Evolutionary conservation across 768 basidiomycete genomes (phyloP).

Genomic region (Termitomyces sp.): DNA sequence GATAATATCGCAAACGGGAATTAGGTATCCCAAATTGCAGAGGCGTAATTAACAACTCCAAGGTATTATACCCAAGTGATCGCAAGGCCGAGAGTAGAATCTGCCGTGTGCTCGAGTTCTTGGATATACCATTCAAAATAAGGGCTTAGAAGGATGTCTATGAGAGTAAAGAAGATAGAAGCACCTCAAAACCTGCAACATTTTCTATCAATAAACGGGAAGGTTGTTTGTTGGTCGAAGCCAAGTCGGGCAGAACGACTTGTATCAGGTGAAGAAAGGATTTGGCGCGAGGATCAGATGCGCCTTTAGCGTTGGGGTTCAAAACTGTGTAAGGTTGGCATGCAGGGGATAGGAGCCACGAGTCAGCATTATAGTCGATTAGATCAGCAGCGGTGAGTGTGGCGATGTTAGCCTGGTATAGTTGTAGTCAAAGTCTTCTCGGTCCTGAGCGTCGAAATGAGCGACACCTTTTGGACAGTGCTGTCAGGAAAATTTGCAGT

Average conservation of each 20-base stretch:
- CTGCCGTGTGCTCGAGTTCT: slow-evolving; percentile 64
- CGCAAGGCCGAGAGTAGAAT: slow-evolving; percentile 48
- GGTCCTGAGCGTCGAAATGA: background rate
- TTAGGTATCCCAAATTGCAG: slow-evolving; percentile 79
- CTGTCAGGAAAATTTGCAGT: slow-evolving; percentile 47
- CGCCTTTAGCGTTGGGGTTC: slow-evolving; percentile 68
- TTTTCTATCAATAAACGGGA: slow-evolving; percentile 68
- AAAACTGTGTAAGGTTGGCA: slow-evolving; percentile 84
- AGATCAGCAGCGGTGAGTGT: slow-evolving; percentile 46
- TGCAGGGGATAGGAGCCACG: slow-evolving; percentile 79
- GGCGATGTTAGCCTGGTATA: slow-evolving; percentile 52
- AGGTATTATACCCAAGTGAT: slow-evolving; percentile 47
- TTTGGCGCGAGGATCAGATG: slow-evolving; percentile 65
- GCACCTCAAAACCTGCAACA: slow-evolving; percentile 80
- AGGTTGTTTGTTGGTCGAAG: slow-evolving; percentile 40
- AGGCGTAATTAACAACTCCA: slow-evolving; percentile 69
- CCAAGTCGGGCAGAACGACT: slow-evolving; percentile 56
- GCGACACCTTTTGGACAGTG: slow-evolving; percentile 45
- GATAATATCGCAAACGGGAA: slow-evolving; percentile 76
- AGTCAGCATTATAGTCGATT: slow-evolving; percentile 41
- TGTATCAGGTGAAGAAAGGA: slow-evolving; percentile 73
- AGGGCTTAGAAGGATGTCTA: slow-evolving; percentile 2
- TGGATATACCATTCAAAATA: slow-evolving; percentile 3
- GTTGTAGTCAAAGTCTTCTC: background rate
- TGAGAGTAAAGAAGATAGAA: slow-evolving; percentile 12